Evolutionary conservation across 2,329 filamentous ascomycete species (phyloP), one percentile per base, ranked within the genome.

Genomic region (Pseudocercospora eumusae): DNA sequence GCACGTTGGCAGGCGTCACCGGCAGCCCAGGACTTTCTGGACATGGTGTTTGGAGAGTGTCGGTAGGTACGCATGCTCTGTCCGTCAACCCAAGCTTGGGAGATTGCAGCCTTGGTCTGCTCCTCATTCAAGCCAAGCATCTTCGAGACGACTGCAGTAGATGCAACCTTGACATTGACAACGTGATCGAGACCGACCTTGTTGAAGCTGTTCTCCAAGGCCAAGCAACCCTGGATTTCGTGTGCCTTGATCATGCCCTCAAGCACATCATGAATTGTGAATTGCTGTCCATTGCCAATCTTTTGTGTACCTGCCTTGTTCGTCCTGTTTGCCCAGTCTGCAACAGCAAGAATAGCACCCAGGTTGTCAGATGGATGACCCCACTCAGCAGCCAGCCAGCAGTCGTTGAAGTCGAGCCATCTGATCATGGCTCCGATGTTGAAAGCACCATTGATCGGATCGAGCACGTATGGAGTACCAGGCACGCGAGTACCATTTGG

Each of bases 381-480:
- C 95, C 95, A 99, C 82, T 99, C 95, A 60, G 95, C 95, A 49
- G 93, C 95, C 67, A 98, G 84, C 95, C 93, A 99, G 86, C 95
- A 98, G 85, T 99, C 95, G 79, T 99, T 99, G 86, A 98, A 99
- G 82, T 99, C 95, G 73, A 99, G 86, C 95, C 95, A 99, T 75
- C 95, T 86, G 81, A 99, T 96, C 89, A 96, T 96, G 73, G 95
- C 90, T 72, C 95, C 95, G 72, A 99, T 98, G 84, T 98, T 98
- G 86, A 99, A 98, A 67, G 95, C 95, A 66, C 89, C 95, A 73
- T 93, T 93, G 76, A 98, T 88, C 42, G 95, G 95, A 77, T 98
- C 95, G 70, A 99, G 88, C 80, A 96, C 89, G 82, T 93, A 98
- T 69, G 90, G 87, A 31, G 95, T 98, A 68, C 95, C 95, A 44